These are phyloP conservation scores for Pestalotiopsis sp. DNA, from an alignment of 2,329 filamentous ascomycete species.

Conservation along the genomic window DNA sequence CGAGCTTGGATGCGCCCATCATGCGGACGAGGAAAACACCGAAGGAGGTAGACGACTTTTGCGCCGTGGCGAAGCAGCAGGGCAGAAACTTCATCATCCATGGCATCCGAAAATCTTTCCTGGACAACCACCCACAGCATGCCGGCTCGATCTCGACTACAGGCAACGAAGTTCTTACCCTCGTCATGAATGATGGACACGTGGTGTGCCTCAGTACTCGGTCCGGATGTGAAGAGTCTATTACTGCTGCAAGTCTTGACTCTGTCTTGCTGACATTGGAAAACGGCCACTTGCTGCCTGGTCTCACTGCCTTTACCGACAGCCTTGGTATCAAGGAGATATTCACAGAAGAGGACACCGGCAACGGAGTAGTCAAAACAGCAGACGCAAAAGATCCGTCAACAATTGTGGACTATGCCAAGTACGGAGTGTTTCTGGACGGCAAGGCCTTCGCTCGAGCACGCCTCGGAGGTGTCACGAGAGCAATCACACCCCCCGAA, in stretches of 20 bases:
- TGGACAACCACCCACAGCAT: slow-evolving; percentile 22
- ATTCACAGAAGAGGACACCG: slow-evolving; percentile 39
- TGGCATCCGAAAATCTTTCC: slow-evolving; percentile 37
- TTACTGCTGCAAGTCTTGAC: slow-evolving; percentile 21
- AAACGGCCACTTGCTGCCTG: slow-evolving; percentile 48
- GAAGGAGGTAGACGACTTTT: slow-evolving; percentile 25
- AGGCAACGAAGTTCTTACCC: slow-evolving; percentile 27
- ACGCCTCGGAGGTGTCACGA: slow-evolving; percentile 43
- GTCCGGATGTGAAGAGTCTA: slow-evolving; percentile 30
- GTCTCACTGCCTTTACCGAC: slow-evolving; percentile 48
- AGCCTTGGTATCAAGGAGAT: slow-evolving; percentile 53
- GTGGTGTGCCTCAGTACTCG: slow-evolving; percentile 37
- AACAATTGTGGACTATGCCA: slow-evolving; percentile 36
- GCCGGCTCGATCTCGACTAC: slow-evolving; percentile 1
- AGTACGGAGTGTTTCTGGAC: slow-evolving; percentile 40
- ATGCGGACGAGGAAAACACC: slow-evolving; percentile 24
- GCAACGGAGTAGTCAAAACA: slow-evolving; percentile 43
- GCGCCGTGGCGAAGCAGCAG: slow-evolving; percentile 19
- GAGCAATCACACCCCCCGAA: slow-evolving; percentile 39
- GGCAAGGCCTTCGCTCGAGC: slow-evolving; percentile 41
- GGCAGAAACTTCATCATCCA: slow-evolving; percentile 33
- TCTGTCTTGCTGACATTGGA: slow-evolving; percentile 35
- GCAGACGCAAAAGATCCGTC: slow-evolving; percentile 25
- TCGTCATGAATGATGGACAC: slow-evolving; percentile 40
- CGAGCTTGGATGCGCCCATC: slow-evolving; percentile 15